A percentile compares a stretch with the other conserved stretches of the same genome.
Evolutionary conservation across 345 rosid genomes (phyloP).

Genomic region (Acer campestre): DNA sequence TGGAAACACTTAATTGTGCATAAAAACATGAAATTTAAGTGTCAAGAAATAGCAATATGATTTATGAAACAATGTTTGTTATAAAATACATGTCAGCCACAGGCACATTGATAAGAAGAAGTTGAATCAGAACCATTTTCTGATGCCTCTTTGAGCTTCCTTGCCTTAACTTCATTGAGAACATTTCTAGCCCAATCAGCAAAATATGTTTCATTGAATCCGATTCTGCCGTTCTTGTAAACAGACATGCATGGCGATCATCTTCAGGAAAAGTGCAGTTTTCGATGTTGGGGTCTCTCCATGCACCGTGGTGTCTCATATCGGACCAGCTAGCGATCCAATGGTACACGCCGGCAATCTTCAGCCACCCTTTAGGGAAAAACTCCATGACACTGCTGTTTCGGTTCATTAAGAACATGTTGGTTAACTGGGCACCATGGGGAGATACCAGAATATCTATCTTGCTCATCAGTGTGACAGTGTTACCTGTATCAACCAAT

Average conservation of each 20-base stretch:
- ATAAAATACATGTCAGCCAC: conserved; percentile 14
- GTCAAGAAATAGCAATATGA: not conserved
- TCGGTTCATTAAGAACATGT: conserved; percentile 72
- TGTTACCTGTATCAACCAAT: conserved; percentile 45
- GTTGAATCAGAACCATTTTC: conserved; percentile 12
- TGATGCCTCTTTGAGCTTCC: conserved; percentile 26
- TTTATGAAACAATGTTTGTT: not conserved
- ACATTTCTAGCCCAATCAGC: conserved; percentile 54
- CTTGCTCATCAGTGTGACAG: conserved; percentile 51
- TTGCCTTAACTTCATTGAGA: conserved; percentile 37
- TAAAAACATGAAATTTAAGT: no score
- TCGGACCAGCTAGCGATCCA: conserved; percentile 87
- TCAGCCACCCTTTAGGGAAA: conserved; percentile 75
- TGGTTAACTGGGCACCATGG: conserved; percentile 79
- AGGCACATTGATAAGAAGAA: conserved; percentile 28
- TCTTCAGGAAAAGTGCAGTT: conserved; percentile 57
- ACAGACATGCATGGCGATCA: conserved; percentile 68
- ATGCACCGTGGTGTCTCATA: conserved; percentile 68
- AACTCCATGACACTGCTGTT: conserved; percentile 82
- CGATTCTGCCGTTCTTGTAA: conserved; percentile 61
- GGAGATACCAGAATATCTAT: conserved; percentile 69
- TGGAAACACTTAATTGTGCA: no score
- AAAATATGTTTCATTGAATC: conserved; percentile 55
- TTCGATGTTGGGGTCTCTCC: conserved; percentile 72
- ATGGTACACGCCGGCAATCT: conserved; percentile 65